phyloP scores from a whole-genome alignment of 73 alveolate genomes.

The Urostyla sp. region DNA sequence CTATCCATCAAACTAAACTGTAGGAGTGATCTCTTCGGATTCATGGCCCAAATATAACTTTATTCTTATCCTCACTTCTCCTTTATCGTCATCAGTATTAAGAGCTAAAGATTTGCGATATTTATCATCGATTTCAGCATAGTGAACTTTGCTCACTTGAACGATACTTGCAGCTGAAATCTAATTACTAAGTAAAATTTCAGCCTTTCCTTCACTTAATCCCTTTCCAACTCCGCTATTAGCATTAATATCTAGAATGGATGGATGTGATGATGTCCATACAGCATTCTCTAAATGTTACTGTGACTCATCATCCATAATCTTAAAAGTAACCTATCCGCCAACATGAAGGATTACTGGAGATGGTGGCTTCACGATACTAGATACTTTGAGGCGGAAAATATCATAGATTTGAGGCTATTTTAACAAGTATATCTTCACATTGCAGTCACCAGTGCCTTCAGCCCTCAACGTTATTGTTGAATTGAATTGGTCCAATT shows the following conservation, averaged over 20 bases:
- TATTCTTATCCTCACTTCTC: constrained; percentile 37
- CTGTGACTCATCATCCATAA: constrained; percentile 33
- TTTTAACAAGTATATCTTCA: constrained; percentile 37
- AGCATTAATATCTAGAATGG: constrained; percentile 31
- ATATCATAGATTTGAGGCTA: constrained; percentile 58
- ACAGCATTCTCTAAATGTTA: constrained; percentile 18
- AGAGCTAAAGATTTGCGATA: constrained; percentile 34
- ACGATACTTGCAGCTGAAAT: constrained; percentile 64
- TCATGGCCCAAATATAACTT: constrained; percentile 15
- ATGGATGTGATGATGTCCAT: constrained; percentile 36
- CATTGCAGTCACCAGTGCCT: constrained; percentile 68
- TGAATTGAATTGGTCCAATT: constrained; percentile 44
- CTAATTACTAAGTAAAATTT: constrained; percentile 42
- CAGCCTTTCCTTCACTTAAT: constrained; percentile 65
- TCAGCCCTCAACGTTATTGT: constrained; percentile 59
- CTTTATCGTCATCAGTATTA: constrained; percentile 51
- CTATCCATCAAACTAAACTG: constrained; percentile 40
- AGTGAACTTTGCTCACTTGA: constrained; percentile 52
- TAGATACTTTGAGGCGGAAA: constrained; percentile 45
- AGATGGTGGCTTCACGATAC: constrained; percentile 59
- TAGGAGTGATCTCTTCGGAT: constrained; percentile 47
- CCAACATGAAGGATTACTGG: constrained; percentile 66
- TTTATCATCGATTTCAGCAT: constrained; percentile 62
- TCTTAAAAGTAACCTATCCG: constrained; percentile 58
- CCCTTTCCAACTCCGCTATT: constrained; percentile 63